These are phyloP conservation scores for Leccinum fallax DNA, from an alignment of 1,284 basidiomycete species.

Conservation along the genomic window DNA sequence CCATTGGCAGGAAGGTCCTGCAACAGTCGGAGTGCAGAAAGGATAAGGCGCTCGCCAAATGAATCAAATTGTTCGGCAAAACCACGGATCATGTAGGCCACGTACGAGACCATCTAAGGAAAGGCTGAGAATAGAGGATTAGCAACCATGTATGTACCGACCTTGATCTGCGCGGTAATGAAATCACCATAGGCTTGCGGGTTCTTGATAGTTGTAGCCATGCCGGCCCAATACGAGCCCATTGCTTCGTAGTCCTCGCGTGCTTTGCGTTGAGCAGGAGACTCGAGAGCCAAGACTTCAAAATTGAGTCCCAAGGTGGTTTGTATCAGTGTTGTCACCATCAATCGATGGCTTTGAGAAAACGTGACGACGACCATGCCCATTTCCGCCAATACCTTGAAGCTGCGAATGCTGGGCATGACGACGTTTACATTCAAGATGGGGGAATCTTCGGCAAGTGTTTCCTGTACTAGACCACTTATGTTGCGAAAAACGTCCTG, in stretches of 20 bases:
- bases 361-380: conserved; percentile 93
- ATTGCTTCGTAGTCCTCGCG: conserved; percentile 80
- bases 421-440: conserved; percentile 53
- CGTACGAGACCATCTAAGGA: conserved; percentile 84
- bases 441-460: conserved; percentile 68
- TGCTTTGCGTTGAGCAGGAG: conserved; percentile 85
- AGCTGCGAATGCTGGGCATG: conserved; percentile 79
- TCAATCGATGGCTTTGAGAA: conserved; percentile 77
- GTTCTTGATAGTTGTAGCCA: conserved; percentile 80
- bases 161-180: conserved; percentile 93
- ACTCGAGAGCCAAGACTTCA: conserved; percentile 76
- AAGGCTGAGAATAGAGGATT: conserved; percentile 7
- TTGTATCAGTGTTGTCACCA: conserved; percentile 72
- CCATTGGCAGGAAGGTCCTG: conserved; percentile 94
- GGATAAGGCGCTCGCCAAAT: conserved; percentile 83
- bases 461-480: conserved; percentile 73
- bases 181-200: conserved; percentile 84
- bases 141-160: conserved; percentile 30
- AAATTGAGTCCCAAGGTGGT: conserved; percentile 78
- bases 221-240: conserved; percentile 82
- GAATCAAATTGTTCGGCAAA: conserved; percentile 70
- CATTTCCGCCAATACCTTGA: conserved; percentile 95
- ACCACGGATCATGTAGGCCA: conserved; percentile 89
- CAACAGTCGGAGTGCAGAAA: conserved; percentile 83
- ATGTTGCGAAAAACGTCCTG: conserved; percentile 82